phyloP scores from a whole-genome alignment of 2,329 filamentous ascomycete species.

The Plenodomus biglobosus region DNA sequence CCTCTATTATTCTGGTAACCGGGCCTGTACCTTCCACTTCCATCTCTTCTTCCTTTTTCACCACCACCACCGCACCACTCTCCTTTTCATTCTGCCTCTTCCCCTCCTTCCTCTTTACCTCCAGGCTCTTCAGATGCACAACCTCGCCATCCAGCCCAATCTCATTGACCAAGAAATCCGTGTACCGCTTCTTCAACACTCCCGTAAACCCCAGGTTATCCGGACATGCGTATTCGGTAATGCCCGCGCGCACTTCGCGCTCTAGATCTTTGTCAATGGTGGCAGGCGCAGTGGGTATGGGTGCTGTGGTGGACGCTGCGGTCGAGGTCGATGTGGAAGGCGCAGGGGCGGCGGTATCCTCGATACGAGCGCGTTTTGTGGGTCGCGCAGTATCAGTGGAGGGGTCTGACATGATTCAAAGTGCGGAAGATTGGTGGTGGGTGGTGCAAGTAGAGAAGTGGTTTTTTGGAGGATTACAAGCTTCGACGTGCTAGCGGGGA shows the following conservation, averaged over 20 bases:
- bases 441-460: slow-evolving; percentile 1
- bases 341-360: slow-evolving; percentile 17
- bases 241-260: slow-evolving; percentile 56
- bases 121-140: slow-evolving; percentile 65
- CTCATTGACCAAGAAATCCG: slow-evolving; percentile 91
- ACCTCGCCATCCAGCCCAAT: slow-evolving; percentile 75
- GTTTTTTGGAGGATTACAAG: slow-evolving; percentile 1
- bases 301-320: slow-evolving; percentile 4
- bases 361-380: slow-evolving; percentile 39
- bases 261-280: slow-evolving; percentile 35
- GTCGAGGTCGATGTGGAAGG: slow-evolving; percentile 5
- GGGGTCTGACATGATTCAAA: slow-evolving; percentile 16
- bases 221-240: slow-evolving; percentile 63
- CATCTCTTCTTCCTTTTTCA: slow-evolving; percentile 21
- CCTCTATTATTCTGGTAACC: neutral
- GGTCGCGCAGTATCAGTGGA: slow-evolving; percentile 25
- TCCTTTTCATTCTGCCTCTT: slow-evolving; percentile 19
- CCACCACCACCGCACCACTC: slow-evolving; percentile 4
- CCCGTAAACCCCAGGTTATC: slow-evolving; percentile 63
- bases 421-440: slow-evolving; percentile 1
- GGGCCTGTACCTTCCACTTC: slow-evolving; percentile 15
- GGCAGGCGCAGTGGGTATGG: slow-evolving; percentile 9
- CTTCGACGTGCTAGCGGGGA: slow-evolving; percentile 23
- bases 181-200: slow-evolving; percentile 73
- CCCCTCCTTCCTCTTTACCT: slow-evolving; percentile 21